phyloP scores from a whole-genome alignment of 345 rosid species.

The Eucalyptus brandiana region DNA sequence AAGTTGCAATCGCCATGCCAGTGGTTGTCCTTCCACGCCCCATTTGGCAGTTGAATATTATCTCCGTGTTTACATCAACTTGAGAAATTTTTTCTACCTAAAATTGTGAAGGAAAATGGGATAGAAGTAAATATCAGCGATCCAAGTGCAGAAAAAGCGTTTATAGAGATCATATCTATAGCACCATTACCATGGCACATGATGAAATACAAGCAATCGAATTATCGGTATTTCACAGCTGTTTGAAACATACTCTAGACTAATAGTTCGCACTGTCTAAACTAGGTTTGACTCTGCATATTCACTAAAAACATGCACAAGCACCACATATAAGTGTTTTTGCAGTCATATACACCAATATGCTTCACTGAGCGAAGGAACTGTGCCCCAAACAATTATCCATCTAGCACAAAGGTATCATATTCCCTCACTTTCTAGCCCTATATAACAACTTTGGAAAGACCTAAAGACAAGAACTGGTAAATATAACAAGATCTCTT shows the following conservation, averaged over 20 bases:
- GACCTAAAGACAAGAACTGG: not conserved
- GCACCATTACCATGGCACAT: not conserved
- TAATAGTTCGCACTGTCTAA: not conserved
- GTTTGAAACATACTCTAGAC: not conserved
- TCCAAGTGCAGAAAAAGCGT: not conserved
- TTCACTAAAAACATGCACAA: not conserved
- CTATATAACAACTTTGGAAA: not conserved
- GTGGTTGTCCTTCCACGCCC: slow-evolving; percentile 60
- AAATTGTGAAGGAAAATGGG: not conserved
- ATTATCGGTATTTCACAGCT: not conserved
- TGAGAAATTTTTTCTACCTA: slow-evolving; percentile 84
- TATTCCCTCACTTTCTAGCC: not conserved
- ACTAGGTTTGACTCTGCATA: not conserved
- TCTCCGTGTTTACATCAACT: slow-evolving; percentile 54
- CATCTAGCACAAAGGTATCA: not conserved
- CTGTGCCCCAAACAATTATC: not conserved
- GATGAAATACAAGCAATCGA: not conserved
- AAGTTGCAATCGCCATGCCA: no score
- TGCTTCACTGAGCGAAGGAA: not conserved
- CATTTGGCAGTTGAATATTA: slow-evolving; percentile 96
- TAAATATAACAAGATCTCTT: no score
- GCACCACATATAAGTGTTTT: not conserved
- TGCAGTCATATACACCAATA: not conserved
- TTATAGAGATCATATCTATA: not conserved
- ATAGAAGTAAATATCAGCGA: not conserved